Evolutionary conservation across 139 green algal species (phyloP).

Genomic region (Nannochloris sp.): DNA sequence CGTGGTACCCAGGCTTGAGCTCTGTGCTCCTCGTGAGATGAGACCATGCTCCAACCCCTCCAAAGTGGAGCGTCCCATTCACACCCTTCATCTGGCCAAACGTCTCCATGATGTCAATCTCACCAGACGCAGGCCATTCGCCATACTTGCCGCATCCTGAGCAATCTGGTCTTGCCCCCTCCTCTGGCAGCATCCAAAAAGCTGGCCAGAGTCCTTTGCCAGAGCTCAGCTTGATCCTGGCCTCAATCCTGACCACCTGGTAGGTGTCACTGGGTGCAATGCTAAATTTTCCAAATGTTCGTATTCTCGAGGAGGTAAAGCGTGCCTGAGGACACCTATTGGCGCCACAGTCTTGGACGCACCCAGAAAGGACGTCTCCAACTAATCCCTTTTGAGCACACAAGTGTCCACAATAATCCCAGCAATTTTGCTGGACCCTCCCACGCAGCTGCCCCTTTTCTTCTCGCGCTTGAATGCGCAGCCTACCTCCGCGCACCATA

Average conservation of each 20-base stretch:
- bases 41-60: not conserved
- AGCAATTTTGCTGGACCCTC: slow-evolving; percentile 5
- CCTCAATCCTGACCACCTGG: slow-evolving; percentile 5
- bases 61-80: slow-evolving; percentile 21
- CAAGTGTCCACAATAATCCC: slow-evolving; percentile 1
- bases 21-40: not conserved
- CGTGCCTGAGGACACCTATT: not conserved
- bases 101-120: slow-evolving; percentile 38
- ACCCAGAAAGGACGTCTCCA: not conserved
- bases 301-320: slow-evolving; percentile 8
- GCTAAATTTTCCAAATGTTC: slow-evolving; percentile 15
- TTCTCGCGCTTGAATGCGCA: slow-evolving; percentile 7
- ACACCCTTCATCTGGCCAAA: slow-evolving; percentile 7
- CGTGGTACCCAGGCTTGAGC: slow-evolving; percentile 20
- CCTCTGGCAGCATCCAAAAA: slow-evolving; percentile 25
- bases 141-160: slow-evolving; percentile 20
- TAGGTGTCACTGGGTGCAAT: not conserved
- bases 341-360: not conserved
- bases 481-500: not conserved
- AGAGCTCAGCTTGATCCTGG: slow-evolving; percentile 12
- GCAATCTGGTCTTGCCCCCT: not conserved
- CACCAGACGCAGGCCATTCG: slow-evolving; percentile 18
- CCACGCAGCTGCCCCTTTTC: not conserved
- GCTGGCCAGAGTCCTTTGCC: slow-evolving; percentile 28
- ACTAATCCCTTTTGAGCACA: not conserved